These are phyloP conservation scores for Blastobotrys persicus DNA, from an alignment of 1,139 yeast genomes.

Conservation along the genomic window DNA sequence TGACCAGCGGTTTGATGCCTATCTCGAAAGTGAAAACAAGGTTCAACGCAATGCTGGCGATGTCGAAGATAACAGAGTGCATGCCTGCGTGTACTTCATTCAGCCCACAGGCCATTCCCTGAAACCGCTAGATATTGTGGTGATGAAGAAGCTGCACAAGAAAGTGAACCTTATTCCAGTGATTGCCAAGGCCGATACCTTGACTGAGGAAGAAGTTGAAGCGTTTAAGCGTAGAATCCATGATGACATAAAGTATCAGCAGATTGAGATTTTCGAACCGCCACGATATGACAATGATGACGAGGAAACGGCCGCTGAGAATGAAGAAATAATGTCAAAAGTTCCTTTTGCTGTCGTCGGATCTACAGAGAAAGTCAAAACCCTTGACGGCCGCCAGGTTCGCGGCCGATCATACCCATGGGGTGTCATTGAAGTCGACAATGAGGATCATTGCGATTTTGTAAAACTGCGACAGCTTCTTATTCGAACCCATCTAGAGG, in stretches of 20 bases:
- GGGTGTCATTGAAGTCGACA: slow-evolving; percentile 97
- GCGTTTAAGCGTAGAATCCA: slow-evolving; percentile 69
- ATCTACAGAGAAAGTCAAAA: slow-evolving; percentile 71
- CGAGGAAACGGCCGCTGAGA: slow-evolving; percentile 53
- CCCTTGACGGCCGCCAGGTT: slow-evolving; percentile 72
- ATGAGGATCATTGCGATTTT: slow-evolving; percentile 92
- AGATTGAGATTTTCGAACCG: slow-evolving; percentile 71
- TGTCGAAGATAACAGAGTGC: slow-evolving; percentile 84
- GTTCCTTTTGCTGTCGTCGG: slow-evolving; percentile 96
- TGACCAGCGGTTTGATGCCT: slow-evolving; percentile 79
- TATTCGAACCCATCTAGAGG: slow-evolving; percentile 89
- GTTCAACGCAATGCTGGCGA: slow-evolving; percentile 67
- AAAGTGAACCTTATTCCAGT: slow-evolving; percentile 93
- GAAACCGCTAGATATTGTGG: slow-evolving; percentile 82
- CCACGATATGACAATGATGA: slow-evolving; percentile 80
- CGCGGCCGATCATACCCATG: slow-evolving; percentile 97
- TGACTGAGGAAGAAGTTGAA: slow-evolving; percentile 80
- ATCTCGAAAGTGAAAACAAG: slow-evolving; percentile 87
- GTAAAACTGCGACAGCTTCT: slow-evolving; percentile 85
- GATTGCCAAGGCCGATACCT: slow-evolving; percentile 91
- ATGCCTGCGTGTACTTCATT: slow-evolving; percentile 93
- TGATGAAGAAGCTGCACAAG: slow-evolving; percentile 85
- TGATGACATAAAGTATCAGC: slow-evolving; percentile 72
- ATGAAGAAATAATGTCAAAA: slow-evolving; percentile 58
- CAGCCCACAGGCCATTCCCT: slow-evolving; percentile 97